phyloP scores from a whole-genome alignment of 2,329 filamentous ascomycete species.

The Daldinia sp. region DNA sequence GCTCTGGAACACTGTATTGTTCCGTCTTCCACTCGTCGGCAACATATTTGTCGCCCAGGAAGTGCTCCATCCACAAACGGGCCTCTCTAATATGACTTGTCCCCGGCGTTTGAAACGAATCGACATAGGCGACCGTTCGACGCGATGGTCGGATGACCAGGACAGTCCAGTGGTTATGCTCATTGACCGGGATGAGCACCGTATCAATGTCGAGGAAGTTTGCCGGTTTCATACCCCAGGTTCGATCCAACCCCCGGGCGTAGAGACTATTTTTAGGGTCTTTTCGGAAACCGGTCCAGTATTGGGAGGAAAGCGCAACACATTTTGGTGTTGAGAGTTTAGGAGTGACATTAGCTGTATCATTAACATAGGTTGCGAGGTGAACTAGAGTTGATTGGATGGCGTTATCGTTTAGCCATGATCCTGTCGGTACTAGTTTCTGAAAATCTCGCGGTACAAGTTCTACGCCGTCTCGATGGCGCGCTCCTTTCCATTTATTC shows the following conservation, averaged over 20 bases:
- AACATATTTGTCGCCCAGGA: constrained; percentile 66
- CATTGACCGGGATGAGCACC: constrained; percentile 77
- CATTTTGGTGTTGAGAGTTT: constrained; percentile 68
- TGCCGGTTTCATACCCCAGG: constrained; percentile 66
- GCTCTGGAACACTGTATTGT: constrained; percentile 63
- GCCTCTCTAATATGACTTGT: constrained; percentile 57
- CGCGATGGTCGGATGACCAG: constrained; percentile 73
- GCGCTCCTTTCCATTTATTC: constrained; percentile 44
- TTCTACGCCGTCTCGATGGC: constrained; percentile 61
- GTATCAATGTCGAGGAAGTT: constrained; percentile 75
- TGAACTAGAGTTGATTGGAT: constrained; percentile 75
- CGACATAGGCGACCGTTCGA: constrained; percentile 74
- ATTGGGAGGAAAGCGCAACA: constrained; percentile 74
- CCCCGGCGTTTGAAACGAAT: constrained; percentile 68
- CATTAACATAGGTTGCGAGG: constrained; percentile 70
- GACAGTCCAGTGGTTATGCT: constrained; percentile 76
- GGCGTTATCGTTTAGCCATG: constrained; percentile 83
- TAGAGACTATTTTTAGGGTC: constrained; percentile 66
- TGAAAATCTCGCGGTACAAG: constrained; percentile 71
- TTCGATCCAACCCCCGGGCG: constrained; percentile 53
- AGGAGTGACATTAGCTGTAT: constrained; percentile 63
- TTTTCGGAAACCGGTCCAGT: constrained; percentile 68
- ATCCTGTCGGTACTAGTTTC: constrained; percentile 66
- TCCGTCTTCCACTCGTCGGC: constrained; percentile 70
- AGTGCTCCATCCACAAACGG: constrained; percentile 67